Conservation (phyloP, 2,329 filamentous ascomycete species). For the Colletotrichum ledebouriae region DNA sequence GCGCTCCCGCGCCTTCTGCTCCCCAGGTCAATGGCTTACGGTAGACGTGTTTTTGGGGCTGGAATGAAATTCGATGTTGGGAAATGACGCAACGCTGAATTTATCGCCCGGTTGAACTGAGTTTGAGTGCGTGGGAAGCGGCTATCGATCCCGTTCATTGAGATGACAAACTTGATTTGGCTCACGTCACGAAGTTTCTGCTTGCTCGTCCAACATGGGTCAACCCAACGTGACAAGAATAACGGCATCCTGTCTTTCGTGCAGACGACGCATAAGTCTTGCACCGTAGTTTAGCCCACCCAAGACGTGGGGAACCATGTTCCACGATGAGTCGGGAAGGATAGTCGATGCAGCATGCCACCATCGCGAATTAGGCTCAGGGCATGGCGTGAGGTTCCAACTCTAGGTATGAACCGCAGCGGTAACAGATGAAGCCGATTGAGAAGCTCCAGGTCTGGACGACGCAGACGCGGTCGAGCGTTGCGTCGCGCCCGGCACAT, state of each 20-base stretch:
- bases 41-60: constrained; percentile 36
- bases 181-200: too few relatives aligned
- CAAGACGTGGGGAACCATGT: too few relatives aligned
- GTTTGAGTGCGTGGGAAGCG: neutral
- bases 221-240: too few relatives aligned
- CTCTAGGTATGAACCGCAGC: neutral
- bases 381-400: neutral
- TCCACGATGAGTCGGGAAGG: neutral
- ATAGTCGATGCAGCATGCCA: neutral
- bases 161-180: too few relatives aligned
- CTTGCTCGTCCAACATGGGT: too few relatives aligned
- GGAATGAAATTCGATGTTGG: too few relatives aligned
- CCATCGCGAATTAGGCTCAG: constrained; percentile 2
- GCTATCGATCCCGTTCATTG: too few relatives aligned
- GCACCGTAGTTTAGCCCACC: neutral
- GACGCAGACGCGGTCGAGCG: neutral
- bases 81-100: too few relatives aligned
- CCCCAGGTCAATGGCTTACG: constrained; percentile 57
- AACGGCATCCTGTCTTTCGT: too few relatives aligned
- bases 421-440: neutral
- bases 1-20: constrained; percentile 40
- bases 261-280: too few relatives aligned
- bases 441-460: neutral
- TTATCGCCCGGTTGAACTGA: too few relatives aligned
- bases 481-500: neutral